These are phyloP conservation scores for Cryptosporidium muris DNA, from an alignment of 169 alveolate species.

Conservation along the genomic window DNA sequence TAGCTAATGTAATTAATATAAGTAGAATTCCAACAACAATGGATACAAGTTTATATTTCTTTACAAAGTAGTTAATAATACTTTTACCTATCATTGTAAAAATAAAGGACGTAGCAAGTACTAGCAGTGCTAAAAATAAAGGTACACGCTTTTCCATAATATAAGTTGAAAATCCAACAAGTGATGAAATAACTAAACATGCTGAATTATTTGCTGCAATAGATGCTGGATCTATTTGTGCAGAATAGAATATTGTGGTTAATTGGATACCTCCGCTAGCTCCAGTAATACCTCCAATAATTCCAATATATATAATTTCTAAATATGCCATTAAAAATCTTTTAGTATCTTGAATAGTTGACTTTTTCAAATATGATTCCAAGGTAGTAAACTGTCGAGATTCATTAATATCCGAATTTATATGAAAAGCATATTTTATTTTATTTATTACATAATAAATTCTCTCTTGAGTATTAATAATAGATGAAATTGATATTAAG, in stretches of 20 bases:
- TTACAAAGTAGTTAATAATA: constrained; percentile 40
- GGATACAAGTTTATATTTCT: constrained; percentile 33
- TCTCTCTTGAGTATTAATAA: constrained; percentile 43
- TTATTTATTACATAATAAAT: neutral
- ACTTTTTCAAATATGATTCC: neutral
- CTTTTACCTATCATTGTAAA: constrained; percentile 56
- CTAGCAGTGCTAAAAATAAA: constrained; percentile 30
- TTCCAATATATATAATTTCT: constrained; percentile 34
- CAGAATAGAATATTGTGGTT: constrained; percentile 37
- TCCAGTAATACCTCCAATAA: constrained; percentile 61
- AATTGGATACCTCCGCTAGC: constrained; percentile 66
- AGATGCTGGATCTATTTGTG: constrained; percentile 53
- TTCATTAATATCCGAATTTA: no score
- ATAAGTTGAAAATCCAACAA: constrained; percentile 30
- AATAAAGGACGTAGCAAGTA: constrained; percentile 19
- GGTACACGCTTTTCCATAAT: constrained; percentile 31
- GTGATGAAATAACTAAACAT: constrained; percentile 32
- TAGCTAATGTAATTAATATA: constrained; percentile 12
- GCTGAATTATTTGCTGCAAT: constrained; percentile 68
- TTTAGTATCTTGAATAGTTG: neutral
- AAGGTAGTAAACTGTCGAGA: no score
- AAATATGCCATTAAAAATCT: constrained; percentile 31
- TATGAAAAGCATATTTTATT: neutral
- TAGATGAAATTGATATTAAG: constrained; percentile 30
- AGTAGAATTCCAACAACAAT: constrained; percentile 26